Evolutionary conservation across 2,329 filamentous ascomycete genomes (phyloP), one percentile per base, ranked within the genome.

Genomic region (Macrophomina tecta): DNA sequence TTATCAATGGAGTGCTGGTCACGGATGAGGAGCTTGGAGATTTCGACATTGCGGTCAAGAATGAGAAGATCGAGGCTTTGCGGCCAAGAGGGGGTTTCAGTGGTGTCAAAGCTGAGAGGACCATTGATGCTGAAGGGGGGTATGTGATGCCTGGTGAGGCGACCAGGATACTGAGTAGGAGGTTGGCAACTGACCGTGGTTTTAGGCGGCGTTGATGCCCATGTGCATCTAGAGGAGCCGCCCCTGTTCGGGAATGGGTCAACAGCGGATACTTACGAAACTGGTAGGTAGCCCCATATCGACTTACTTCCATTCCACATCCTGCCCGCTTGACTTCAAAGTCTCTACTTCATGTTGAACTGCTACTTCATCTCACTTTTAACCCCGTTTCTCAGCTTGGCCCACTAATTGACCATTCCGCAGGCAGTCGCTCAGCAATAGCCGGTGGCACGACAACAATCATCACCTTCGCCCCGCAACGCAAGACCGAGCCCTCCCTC

Each of bases 391-490:
- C 40, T 7, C 32, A 42, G 8, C 11, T n/a, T 48, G 11, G n/a
- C 11, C 14, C 45, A 5, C 45, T 48, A 48, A 48, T 14, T 40
- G 38, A 40, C 2, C 2, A 9, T 9, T 40, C 14, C 8, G 38
- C 28, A 51, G 48, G 79, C 2, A 82, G 80, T 38, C 76, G 81
- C 68, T 82, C 80, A 64, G 82, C 82, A 30, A 77, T 83, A 67
- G 81, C 80, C 45, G 82, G 82, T 53, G 82, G 82, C 36, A 84
- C 82, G 30, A 85, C 83, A 2, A 83, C 81, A 3, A 78, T 84
- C 70, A 79, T 84, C 12, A 79, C 81, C 0, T 84, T 84, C 68
- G 82, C 82, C 1, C 81, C 81, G 5, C 83, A 84, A 68, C 74
- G 76, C 64, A 79, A 83, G 72, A 73, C 73, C 5, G 79, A 83